phyloP scores from a whole-genome alignment of 116 monocot species.

The Papilionanthe hybrid region DNA sequence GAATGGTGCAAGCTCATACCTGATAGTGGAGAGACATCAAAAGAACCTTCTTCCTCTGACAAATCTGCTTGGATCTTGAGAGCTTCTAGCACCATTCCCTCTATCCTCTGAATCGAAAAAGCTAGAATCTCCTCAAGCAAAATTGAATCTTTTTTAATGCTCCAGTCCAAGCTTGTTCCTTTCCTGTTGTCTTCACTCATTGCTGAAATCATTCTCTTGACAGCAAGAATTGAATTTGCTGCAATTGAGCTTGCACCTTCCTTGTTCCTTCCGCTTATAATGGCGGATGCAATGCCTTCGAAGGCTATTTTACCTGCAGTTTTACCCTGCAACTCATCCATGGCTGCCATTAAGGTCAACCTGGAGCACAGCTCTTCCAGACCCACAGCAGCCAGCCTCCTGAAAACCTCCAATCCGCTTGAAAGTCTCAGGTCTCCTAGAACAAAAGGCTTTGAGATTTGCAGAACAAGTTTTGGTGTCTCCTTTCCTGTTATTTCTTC shows the following conservation, averaged over 20 bases:
- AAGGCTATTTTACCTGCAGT: slow-evolving; percentile 26
- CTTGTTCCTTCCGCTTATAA: slow-evolving; percentile 34
- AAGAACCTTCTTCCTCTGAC: slow-evolving; percentile 29
- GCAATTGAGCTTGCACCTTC: slow-evolving; percentile 30
- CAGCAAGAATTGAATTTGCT: slow-evolving; percentile 17
- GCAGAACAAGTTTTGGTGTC: slow-evolving; percentile 30
- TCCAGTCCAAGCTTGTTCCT: slow-evolving; percentile 21
- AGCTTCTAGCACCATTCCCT: slow-evolving; percentile 29
- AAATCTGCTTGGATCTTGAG: slow-evolving; percentile 32
- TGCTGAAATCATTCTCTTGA: slow-evolving; percentile 18
- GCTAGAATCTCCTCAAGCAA: slow-evolving; percentile 28
- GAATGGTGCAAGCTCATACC: not conserved
- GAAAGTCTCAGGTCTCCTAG: slow-evolving; percentile 12
- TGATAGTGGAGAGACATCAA: slow-evolving; percentile 7
- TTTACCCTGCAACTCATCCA: slow-evolving; percentile 38
- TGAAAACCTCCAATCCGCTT: slow-evolving; percentile 26
- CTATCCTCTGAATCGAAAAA: slow-evolving; percentile 33
- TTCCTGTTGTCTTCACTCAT: slow-evolving; percentile 16
- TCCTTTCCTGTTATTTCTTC: slow-evolving; percentile 13
- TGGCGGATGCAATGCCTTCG: slow-evolving; percentile 34
- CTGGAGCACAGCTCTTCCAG: slow-evolving; percentile 20
- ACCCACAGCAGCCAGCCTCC: slow-evolving; percentile 26
- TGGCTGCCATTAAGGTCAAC: slow-evolving; percentile 10
- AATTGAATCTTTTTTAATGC: slow-evolving; percentile 14
- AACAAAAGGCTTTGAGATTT: slow-evolving; percentile 29